Base-by-base conservation (phyloP, 2,329 filamentous ascomycete genomes). In the Trichoderma breve region DNA sequence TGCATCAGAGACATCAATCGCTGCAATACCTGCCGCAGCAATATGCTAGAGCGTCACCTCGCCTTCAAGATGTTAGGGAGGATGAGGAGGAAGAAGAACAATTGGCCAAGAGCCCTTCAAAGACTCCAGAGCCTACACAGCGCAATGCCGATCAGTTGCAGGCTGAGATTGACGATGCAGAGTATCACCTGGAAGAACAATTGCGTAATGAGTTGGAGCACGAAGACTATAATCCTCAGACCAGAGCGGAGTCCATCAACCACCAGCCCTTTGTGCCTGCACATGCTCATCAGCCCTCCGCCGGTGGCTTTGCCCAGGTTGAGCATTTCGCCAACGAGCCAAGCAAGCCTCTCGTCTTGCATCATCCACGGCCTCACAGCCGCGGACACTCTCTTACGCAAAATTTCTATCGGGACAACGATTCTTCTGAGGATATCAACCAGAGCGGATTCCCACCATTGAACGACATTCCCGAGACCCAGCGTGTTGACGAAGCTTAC, bases 111-210 rank as follows among this genome's bases (percentile, higher is more conserved):
- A 88, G 83, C 71, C 84, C 84, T 11, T 88, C 86, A 1, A 87
- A 86, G 76, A 87, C 86, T 0, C 85, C 87, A 0, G 86, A 90
- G 76, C 83, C 86, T 11, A 71, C 76, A 12, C 81, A 81, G 61
- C 83, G 83, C 60, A 82, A 86, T 67, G 81, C 83, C 61, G 92
- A 95, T 76, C 94, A 94, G 75, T 86, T 97, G 28, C 94, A 97
- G 79, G 91, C 91, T 73, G 94, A 96, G 75, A 91, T 97, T 71
- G 92, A 96, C 64, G 92, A 95, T 77, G 91, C 93, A 5, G 93
- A 97, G 77, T 95, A 96, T 78, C 93, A 95, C 76, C 82, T 96
- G 73, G 93, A 95, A 78, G 90, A 94, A 78, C 90, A 93, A 73
- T 90, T 95, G 73, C 90, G 93, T 66, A 90, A 92, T 69, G 91